Evolutionary conservation across 805 yeast genomes (phyloP), one percentile per base, ranked within the genome.

Genomic region (Wickerhamiella australiensis): DNA sequence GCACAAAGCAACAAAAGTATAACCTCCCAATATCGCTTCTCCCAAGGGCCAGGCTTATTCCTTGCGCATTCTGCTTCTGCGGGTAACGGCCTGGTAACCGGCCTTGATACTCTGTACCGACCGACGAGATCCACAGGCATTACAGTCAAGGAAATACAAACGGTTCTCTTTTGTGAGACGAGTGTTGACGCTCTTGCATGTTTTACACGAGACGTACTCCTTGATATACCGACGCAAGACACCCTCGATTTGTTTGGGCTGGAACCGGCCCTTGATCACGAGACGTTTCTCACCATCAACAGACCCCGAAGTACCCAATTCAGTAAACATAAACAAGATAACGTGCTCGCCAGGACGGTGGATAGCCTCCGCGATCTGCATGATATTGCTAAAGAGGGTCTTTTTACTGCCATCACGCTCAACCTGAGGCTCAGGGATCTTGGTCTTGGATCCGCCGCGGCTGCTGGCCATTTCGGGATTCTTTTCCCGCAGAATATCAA

Each of bases 391-490:
- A 65, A 92, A 92, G 62, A 88, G 78, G 13, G 98, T 87, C 77
- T 88, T 92, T 72, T 92, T 92, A 64, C 79, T 79, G 68, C 98
- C 97, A 72, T 92, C 99, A 73, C 98, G 87, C 68, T 82, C 82
- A 67, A 94, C 92, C 56, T 82, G 75, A 54, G 99, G 99, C 40
- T 97, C 97, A 47, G 98, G 98, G 61, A 92, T 87, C 75, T 90
- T 83, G 71, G 88, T 82, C 70, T 90, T 88, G 49, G 86, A 79
- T 38, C 94, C 90, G 26, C 85, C 75, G 68, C 94, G 80, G 65
- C 90, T 97, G 65, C 96, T 96, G 42, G 97, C 98, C 62, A 92
- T 77, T 68, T 92, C 98, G 54, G 99, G 99, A 72, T 92, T 92
- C 70, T 90, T 90, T 55, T 85, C 81, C 61, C 85, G 86, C 63